These are phyloP conservation scores for Sporisorium reilianum DNA, from an alignment of 1,284 basidiomycete genomes.

Conservation along the genomic window DNA sequence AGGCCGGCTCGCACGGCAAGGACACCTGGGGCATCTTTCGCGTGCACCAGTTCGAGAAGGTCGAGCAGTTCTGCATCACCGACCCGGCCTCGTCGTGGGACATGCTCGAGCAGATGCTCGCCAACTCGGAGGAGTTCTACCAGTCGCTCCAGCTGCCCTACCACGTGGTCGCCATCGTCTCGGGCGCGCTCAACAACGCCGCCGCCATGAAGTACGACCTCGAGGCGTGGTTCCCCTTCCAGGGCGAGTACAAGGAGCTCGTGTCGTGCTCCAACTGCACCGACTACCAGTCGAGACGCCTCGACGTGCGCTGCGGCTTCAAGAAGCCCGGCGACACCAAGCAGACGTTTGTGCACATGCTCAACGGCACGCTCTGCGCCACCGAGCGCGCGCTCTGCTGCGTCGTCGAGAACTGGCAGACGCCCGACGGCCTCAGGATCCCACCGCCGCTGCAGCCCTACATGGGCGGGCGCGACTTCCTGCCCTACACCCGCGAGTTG, in stretches of 20 bases:
- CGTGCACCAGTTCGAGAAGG: constrained; percentile 99
- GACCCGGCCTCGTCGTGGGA: constrained; percentile 88
- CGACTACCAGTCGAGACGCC: constrained; percentile 70
- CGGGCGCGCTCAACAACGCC: constrained; percentile 94
- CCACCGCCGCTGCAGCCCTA: constrained; percentile 90
- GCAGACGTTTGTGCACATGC: constrained; percentile 68
- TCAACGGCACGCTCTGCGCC: constrained; percentile 88
- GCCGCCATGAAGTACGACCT: constrained; percentile 97
- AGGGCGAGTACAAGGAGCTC: constrained; percentile 91
- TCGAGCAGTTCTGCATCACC: constrained; percentile 94
- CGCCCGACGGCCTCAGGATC: constrained; percentile 88
- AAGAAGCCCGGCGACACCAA: constrained; percentile 69
- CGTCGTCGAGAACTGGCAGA: constrained; percentile 98
- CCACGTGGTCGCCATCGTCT: constrained; percentile 93
- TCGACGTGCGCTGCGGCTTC: constrained; percentile 67
- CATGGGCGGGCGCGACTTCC: constrained; percentile 93
- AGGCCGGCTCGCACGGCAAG: constrained; percentile 94
- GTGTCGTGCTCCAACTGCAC: constrained; percentile 72
- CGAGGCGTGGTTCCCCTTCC: constrained; percentile 99
- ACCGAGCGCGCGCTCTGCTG: constrained; percentile 97
- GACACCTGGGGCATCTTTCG: constrained; percentile 99
- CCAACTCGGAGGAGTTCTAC: constrained; percentile 91
- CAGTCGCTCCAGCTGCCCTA: constrained; percentile 92
- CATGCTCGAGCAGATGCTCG: constrained; percentile 91
- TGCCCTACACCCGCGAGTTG: constrained; percentile 86